Evolutionary conservation across 1,139 yeast species (phyloP).

Genomic region (Tardiomyces blankii): DNA sequence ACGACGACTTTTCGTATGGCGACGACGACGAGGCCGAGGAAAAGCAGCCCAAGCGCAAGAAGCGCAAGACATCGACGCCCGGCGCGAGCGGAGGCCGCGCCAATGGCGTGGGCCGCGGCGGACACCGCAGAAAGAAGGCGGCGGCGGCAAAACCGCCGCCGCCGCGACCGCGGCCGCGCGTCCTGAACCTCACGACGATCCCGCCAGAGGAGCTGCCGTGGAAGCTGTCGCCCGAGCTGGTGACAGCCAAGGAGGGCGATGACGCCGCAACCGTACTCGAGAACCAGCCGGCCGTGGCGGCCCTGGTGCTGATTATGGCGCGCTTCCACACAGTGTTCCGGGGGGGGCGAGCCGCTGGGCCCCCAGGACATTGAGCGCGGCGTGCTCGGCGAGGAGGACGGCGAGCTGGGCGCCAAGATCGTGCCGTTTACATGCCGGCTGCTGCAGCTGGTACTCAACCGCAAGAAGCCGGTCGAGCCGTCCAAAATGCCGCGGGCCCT

Average conservation of each 20-base stretch:
- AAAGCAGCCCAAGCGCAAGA: not conserved
- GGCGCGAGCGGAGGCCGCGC: not conserved
- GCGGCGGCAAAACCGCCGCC: not conserved
- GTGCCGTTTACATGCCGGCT: conserved; percentile 26
- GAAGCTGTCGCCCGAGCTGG: conserved; percentile 5
- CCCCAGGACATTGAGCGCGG: conserved; percentile 33
- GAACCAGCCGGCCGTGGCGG: conserved; percentile 21
- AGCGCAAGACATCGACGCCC: not conserved
- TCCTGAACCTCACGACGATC: not conserved
- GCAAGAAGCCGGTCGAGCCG: conserved; percentile 30
- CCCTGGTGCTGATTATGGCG: conserved; percentile 24
- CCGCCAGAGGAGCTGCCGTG: conserved; percentile 21
- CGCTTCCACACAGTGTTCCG: conserved; percentile 23
- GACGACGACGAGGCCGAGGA: conserved; percentile 1
- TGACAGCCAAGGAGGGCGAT: not conserved
- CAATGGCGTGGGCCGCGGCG: not conserved
- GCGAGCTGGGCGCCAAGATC: conserved; percentile 18
- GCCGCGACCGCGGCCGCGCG: not conserved
- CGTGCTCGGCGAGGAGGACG: conserved; percentile 11
- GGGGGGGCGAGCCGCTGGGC: conserved; percentile 24
- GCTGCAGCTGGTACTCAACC: conserved; percentile 26
- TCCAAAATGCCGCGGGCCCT: conserved; percentile 27
- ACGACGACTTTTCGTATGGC: not conserved
- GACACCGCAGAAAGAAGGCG: not conserved
- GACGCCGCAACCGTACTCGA: conserved; percentile 5